phyloP scores from a whole-genome alignment of 2,329 filamentous ascomycete genomes.

The Aspergillus thermomutatus region DNA sequence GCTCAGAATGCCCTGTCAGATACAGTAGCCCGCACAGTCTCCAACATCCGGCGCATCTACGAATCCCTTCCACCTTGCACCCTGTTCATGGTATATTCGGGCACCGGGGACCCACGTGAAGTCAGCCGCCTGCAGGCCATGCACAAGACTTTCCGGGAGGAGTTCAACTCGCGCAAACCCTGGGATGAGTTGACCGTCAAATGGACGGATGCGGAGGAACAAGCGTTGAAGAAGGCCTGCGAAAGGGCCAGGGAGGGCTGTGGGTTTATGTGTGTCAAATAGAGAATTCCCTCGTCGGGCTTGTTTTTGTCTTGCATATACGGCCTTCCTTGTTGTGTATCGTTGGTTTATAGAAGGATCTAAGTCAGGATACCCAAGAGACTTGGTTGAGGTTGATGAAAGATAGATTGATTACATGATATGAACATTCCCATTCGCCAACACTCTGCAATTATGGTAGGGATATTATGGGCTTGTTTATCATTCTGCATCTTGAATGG shows the following conservation, averaged over 20 bases:
- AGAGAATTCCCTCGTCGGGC: neutral
- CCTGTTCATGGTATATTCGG: slow-evolving; percentile 61
- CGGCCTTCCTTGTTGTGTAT: neutral
- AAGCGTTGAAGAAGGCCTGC: slow-evolving; percentile 55
- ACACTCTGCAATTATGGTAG: neutral
- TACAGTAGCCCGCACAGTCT: slow-evolving; percentile 50
- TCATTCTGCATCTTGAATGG: neutral
- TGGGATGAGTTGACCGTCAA: slow-evolving; percentile 62
- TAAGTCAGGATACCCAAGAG: neutral
- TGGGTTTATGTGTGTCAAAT: slow-evolving; percentile 60
- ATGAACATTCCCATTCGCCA: neutral
- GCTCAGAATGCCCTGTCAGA: slow-evolving; percentile 37
- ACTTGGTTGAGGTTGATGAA: neutral
- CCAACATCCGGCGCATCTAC: slow-evolving; percentile 52
- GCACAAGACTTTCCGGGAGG: slow-evolving; percentile 54
- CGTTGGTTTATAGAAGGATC: neutral
- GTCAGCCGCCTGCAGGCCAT: slow-evolving; percentile 54
- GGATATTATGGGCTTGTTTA: neutral
- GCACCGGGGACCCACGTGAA: slow-evolving; percentile 60
- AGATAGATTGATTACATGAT: neutral
- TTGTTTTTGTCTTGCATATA: neutral
- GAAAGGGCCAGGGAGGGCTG: slow-evolving; percentile 56
- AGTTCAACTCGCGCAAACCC: slow-evolving; percentile 56
- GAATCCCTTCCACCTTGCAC: slow-evolving; percentile 57
- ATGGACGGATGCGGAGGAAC: slow-evolving; percentile 64